Evolutionary conservation across 305 asterid genomes (phyloP).

Genomic region (Fraxinus platypoda): DNA sequence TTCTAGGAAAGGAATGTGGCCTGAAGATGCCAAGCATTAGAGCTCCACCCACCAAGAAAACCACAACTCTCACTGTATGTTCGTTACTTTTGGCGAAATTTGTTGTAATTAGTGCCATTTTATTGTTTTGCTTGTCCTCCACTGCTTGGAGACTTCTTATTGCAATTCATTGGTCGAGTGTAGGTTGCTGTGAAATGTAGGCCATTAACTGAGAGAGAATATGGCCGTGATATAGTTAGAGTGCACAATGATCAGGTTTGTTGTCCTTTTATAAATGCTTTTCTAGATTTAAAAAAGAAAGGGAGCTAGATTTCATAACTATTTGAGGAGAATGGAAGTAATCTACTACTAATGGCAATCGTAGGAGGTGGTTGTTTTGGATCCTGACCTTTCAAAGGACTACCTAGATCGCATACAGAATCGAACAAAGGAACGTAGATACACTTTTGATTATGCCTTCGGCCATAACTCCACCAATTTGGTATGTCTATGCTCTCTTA

Average conservation of each 20-base stretch:
- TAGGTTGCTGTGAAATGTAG: conserved; percentile 96
- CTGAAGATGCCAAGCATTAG: conserved; percentile 72
- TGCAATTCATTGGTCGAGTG: conserved; percentile 3
- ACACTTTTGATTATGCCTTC: conserved; percentile 82
- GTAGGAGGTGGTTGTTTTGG: conserved; percentile 87
- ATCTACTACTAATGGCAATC: conserved; percentile 26
- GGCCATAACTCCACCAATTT: conserved; percentile 65
- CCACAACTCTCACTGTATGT: conserved; percentile 78
- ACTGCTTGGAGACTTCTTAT: conserved; percentile 3
- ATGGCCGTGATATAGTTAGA: conserved; percentile 75
- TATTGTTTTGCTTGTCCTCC: conserved; percentile 6
- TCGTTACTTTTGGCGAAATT: background rate
- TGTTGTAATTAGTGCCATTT: background rate
- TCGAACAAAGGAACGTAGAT: conserved; percentile 78
- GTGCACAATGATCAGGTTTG: conserved; percentile 70
- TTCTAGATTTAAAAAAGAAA: background rate
- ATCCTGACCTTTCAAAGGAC: conserved; percentile 92
- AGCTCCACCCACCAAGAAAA: conserved; percentile 70
- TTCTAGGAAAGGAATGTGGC: conserved; percentile 47
- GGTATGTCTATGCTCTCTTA: conserved; percentile 34
- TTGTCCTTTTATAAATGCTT: background rate
- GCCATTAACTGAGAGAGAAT: conserved; percentile 73
- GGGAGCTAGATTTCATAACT: conserved; percentile 11
- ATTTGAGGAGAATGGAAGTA: conserved; percentile 19
- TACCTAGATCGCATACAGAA: conserved; percentile 81